A percentile compares a stretch with the other conserved stretches of the same genome.
Conservation (phyloP, 257 asterid species). For the Gentiana dahurica region DNA sequence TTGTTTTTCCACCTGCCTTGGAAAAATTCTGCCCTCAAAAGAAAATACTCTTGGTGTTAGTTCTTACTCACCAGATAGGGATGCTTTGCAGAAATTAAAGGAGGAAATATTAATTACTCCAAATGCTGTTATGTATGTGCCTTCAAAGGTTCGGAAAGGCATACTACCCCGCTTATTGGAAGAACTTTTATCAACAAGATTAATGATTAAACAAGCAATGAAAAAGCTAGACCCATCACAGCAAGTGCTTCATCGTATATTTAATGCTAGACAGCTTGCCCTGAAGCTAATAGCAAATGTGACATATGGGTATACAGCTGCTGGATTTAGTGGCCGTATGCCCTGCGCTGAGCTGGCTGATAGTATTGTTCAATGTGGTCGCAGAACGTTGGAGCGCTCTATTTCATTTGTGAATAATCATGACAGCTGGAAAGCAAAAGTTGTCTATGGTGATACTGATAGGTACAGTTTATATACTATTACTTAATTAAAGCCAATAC, state of each 20-base stretch:
- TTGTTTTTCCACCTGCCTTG: constrained; percentile 91
- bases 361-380: constrained; percentile 96
- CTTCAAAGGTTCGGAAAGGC: constrained; percentile 68
- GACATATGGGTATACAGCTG: constrained; percentile 97
- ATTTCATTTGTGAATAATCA: constrained; percentile 69
- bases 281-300: constrained; percentile 95
- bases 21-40: constrained; percentile 50
- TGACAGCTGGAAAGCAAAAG: constrained; percentile 80
- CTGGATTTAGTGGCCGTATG: constrained; percentile 99
- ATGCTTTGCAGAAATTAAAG: constrained; percentile 32
- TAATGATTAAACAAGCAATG: constrained; percentile 96
- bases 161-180: constrained; percentile 83
- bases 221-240: constrained; percentile 67
- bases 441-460: constrained; percentile 91
- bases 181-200: constrained; percentile 85
- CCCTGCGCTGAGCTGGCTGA: constrained; percentile 99
- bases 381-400: constrained; percentile 84
- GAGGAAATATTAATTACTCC: constrained; percentile 69
- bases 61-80: constrained; percentile 55
- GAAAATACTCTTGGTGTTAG: constrained; percentile 66
- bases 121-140: constrained; percentile 81
- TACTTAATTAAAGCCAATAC: neutral
- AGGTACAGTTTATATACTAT: constrained; percentile 30
- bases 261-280: constrained; percentile 93
- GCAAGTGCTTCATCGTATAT: constrained; percentile 70